These are phyloP conservation scores for Xylaria flabelliformis DNA, from an alignment of 495 filamentous ascomycete species.

Conservation along the genomic window DNA sequence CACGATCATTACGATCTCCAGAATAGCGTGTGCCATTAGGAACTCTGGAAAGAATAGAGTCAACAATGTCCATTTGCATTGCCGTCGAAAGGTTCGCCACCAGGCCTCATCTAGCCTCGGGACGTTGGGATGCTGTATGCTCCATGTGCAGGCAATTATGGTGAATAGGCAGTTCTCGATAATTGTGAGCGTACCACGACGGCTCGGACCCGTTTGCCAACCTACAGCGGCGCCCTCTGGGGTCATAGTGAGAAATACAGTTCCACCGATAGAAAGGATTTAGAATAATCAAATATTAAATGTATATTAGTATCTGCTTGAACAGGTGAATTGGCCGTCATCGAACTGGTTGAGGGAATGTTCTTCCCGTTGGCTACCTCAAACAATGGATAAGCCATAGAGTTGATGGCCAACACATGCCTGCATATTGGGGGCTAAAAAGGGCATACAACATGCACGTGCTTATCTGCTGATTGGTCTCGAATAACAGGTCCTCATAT, in stretches of 20 bases:
- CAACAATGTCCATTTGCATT: slow-evolving; percentile 27
- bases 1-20: slow-evolving; percentile 23
- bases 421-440: too few species aligned
- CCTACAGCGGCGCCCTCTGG: background rate
- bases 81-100: background rate
- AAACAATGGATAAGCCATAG: too few species aligned
- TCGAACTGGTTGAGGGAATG: too few species aligned
- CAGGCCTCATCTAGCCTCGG: background rate
- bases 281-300: background rate
- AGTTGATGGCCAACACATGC: too few species aligned
- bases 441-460: too few species aligned
- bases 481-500: too few species aligned
- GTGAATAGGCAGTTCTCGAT: slow-evolving; percentile 34
- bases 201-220: slow-evolving; percentile 3
- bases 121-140: slow-evolving; percentile 42
- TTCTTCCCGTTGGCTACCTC: too few species aligned
- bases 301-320: background rate
- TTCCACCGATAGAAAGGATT: too few species aligned
- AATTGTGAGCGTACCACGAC: slow-evolving; percentile 26
- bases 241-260: background rate
- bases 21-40: slow-evolving; percentile 26
- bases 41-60: slow-evolving; percentile 31
- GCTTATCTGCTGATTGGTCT: too few species aligned
- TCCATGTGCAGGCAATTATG: slow-evolving; percentile 44
- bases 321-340: too few species aligned